Percentiles rank a stretch among this genome's conserved stretches.
Conservation (phyloP, 2,329 filamentous ascomycete genomes). For the Periconia macrospinosa region DNA sequence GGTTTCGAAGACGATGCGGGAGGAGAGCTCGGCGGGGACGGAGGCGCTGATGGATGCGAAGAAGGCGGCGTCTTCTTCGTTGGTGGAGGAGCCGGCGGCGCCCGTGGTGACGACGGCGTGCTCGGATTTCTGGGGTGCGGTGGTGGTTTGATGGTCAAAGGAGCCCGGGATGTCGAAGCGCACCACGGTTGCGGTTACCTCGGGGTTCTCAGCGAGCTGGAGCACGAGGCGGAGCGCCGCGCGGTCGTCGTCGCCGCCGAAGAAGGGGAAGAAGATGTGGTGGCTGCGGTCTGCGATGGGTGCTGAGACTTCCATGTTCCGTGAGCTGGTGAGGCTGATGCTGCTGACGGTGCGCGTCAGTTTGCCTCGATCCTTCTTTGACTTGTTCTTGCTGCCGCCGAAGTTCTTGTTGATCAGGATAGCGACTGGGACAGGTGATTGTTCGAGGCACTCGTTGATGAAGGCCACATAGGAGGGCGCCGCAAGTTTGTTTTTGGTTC, state of each 20-base stretch:
- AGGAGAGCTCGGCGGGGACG: constrained; percentile 53
- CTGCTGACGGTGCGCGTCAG: constrained; percentile 35
- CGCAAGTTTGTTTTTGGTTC: constrained; percentile 60
- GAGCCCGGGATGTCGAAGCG: constrained; percentile 52
- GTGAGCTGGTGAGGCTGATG: constrained; percentile 55
- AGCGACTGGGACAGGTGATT: constrained; percentile 68
- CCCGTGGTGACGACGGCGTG: constrained; percentile 14
- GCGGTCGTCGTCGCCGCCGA: constrained; percentile 81
- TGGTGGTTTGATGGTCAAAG: constrained; percentile 16
- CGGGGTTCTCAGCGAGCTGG: constrained; percentile 77
- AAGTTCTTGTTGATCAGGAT: constrained; percentile 78
- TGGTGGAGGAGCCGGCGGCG: background rate
- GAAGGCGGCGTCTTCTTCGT: constrained; percentile 56
- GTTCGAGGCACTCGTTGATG: constrained; percentile 67
- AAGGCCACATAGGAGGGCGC: constrained; percentile 71
- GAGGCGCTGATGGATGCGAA: constrained; percentile 61
- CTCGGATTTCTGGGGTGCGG: constrained; percentile 17
- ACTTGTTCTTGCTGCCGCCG: constrained; percentile 51
- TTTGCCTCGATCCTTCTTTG: constrained; percentile 23
- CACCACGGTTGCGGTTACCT: constrained; percentile 76
- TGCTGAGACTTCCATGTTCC: constrained; percentile 57
- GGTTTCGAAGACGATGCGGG: constrained; percentile 62
- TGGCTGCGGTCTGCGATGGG: constrained; percentile 71
- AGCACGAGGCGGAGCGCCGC: constrained; percentile 79
- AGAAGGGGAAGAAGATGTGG: constrained; percentile 84